Percentiles rank a stretch among this genome's conserved stretches.
Evolutionary conservation across 257 asterid genomes (phyloP).

Genomic region (Linderniella brevidens): DNA sequence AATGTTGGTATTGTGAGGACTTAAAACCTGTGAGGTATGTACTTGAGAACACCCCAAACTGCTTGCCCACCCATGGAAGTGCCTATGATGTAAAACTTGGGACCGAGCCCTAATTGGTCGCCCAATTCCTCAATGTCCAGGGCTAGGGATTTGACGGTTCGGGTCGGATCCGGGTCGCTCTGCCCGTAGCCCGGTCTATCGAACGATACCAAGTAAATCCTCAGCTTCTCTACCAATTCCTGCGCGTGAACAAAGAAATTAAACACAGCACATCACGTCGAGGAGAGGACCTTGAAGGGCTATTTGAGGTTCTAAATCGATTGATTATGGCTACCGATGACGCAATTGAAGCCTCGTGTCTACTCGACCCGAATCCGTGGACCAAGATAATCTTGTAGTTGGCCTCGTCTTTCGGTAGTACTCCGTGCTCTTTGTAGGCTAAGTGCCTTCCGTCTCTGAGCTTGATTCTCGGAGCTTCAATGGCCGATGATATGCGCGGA

Average conservation of each 20-base stretch:
- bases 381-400: slow-evolving; percentile 41
- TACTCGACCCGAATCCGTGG: slow-evolving; percentile 53
- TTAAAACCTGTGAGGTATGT: slow-evolving; percentile 65
- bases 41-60: slow-evolving; percentile 68
- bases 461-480: slow-evolving; percentile 50
- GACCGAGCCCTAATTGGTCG: slow-evolving; percentile 64
- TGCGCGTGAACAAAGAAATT: no score
- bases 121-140: slow-evolving; percentile 66
- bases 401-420: slow-evolving; percentile 40
- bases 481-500: slow-evolving; percentile 40
- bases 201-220: slow-evolving; percentile 53
- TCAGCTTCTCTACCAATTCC: slow-evolving; percentile 2
- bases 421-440: slow-evolving; percentile 73
- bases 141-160: slow-evolving; percentile 35
- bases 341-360: slow-evolving; percentile 31
- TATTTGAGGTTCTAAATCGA: no score
- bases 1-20: no score
- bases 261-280: no score
- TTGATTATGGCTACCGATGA: slow-evolving; percentile 37
- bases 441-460: slow-evolving; percentile 69
- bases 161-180: slow-evolving; percentile 61
- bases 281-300: no score
- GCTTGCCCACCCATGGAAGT: slow-evolving; percentile 75
- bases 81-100: slow-evolving; percentile 55
- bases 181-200: slow-evolving; percentile 90